Base-by-base conservation (phyloP, 1,284 basidiomycete species). In the Wallemia mellicola region DNA sequence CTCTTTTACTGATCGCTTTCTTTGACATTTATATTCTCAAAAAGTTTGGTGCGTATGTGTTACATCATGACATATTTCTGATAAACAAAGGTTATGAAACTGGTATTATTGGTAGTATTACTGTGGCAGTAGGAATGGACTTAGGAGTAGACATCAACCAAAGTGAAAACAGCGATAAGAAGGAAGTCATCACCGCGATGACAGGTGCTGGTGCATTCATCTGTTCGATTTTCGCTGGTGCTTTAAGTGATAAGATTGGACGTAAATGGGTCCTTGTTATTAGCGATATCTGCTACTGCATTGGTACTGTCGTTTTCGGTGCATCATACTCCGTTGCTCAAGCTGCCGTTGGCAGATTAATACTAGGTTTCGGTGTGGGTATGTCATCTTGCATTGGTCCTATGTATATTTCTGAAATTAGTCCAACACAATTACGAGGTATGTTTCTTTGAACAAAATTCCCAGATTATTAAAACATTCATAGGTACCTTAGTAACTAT, bases 181-280 rank as follows among this genome's bases (percentile, higher is more conserved):
- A 11, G 22, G 72, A 95, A 61, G 86, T 96, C 81, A 94, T 98
- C 70, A 98, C 95, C 69, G 75, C 80, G 61, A 69, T 77, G 58
- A 82, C 98, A 71, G 68, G 96, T 60, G 71, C 78, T 28, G 38
- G 38, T 11, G 38, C 38, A 22, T 24, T 27, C 7, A 54, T 63
- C 28, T 60, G 63, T 7, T 66, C 68, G 5, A 65, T 72, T 1
- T 59, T 62, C 22, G 65, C 67, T 7, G 70, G 71, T 17, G 65
- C 64, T 24, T 58, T 68, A 2, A 64, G 60, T 15, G 71, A 72
- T 64, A 66, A 64, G 56, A 65, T 70, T 56, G 71, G 71, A 7
- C 65, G 71, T 27, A 72, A 71, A 60, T 68, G 68, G 63, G 63
- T 64, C 28, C 62, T 68, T 9, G 60, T 68, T 28, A 60, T 64